phyloP scores from a whole-genome alignment of 305 asterid species.

The Nicotiana rustica region DNA sequence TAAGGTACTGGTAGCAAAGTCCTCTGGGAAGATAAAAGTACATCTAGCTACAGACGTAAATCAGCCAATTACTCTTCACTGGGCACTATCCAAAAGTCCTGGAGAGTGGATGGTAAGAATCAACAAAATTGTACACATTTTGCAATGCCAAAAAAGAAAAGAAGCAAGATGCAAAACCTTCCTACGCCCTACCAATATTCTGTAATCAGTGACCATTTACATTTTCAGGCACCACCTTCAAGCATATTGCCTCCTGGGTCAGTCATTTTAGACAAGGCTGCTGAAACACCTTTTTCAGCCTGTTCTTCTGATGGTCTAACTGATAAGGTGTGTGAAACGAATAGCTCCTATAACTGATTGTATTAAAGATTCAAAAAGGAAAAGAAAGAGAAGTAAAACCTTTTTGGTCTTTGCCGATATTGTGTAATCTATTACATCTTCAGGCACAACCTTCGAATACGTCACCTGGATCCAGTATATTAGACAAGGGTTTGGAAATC shows the following conservation, averaged over 20 bases:
- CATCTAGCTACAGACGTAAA: slow-evolving; percentile 84
- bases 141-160: neutral
- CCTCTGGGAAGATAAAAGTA: slow-evolving; percentile 68
- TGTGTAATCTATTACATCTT: slow-evolving; percentile 33
- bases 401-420: neutral
- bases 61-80: slow-evolving; percentile 86
- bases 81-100: slow-evolving; percentile 88
- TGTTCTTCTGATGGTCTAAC: slow-evolving; percentile 54
- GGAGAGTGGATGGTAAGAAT: slow-evolving; percentile 91
- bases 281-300: slow-evolving; percentile 68
- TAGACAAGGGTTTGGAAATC: slow-evolving; percentile 73
- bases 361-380: slow-evolving; percentile 30
- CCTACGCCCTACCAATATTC: neutral
- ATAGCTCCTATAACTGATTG: slow-evolving; percentile 22
- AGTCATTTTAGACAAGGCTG: slow-evolving; percentile 65
- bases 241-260: slow-evolving; percentile 80
- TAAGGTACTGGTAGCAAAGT: slow-evolving; percentile 79
- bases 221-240: slow-evolving; percentile 83
- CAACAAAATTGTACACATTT: neutral
- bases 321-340: slow-evolving; percentile 56
- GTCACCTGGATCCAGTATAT: slow-evolving; percentile 72
- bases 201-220: slow-evolving; percentile 32
- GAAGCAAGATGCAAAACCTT: slow-evolving; percentile 22
- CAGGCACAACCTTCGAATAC: slow-evolving; percentile 80
- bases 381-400: neutral